These are phyloP conservation scores for Ascochyta viciae-villosae DNA, from an alignment of 2,329 filamentous ascomycete genomes.

Conservation along the genomic window DNA sequence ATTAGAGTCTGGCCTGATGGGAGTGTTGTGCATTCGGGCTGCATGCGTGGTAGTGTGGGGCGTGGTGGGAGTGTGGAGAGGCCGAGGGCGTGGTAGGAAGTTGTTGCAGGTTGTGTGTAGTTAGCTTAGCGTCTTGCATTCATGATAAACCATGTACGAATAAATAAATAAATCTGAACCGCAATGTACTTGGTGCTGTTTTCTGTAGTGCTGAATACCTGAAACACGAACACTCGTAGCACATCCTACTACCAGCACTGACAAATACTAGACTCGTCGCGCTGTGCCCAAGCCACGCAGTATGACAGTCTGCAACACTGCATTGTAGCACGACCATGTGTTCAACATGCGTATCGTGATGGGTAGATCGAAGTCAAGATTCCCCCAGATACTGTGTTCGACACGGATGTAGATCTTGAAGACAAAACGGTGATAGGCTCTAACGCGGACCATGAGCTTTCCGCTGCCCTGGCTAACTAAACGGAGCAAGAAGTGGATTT, in stretches of 20 bases:
- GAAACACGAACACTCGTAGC: too few relatives aligned
- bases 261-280: too few relatives aligned
- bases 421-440: not conserved
- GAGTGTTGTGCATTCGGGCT: constrained; percentile 59
- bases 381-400: not conserved
- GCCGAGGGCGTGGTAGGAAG: constrained; percentile 9
- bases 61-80: constrained; percentile 17
- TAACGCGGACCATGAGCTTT: not conserved
- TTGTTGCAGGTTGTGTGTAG: too few relatives aligned
- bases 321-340: not conserved
- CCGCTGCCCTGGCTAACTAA: not conserved
- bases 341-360: not conserved
- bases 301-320: too few relatives aligned
- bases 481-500: too few relatives aligned
- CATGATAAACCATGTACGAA: too few relatives aligned
- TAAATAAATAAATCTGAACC: not conserved
- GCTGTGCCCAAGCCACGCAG: too few relatives aligned
- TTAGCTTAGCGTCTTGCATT: not conserved
- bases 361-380: not conserved
- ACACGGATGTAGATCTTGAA: not conserved
- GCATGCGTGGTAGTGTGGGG: constrained; percentile 47
- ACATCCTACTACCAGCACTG: too few relatives aligned
- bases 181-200: not conserved
- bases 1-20: constrained; percentile 84
- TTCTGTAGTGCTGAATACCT: not conserved